Percentiles rank a stretch among this genome's conserved stretches.
These are phyloP conservation scores for Metarhizium humberi DNA, from an alignment of 2,329 filamentous ascomycete genomes.

Conservation along the genomic window DNA sequence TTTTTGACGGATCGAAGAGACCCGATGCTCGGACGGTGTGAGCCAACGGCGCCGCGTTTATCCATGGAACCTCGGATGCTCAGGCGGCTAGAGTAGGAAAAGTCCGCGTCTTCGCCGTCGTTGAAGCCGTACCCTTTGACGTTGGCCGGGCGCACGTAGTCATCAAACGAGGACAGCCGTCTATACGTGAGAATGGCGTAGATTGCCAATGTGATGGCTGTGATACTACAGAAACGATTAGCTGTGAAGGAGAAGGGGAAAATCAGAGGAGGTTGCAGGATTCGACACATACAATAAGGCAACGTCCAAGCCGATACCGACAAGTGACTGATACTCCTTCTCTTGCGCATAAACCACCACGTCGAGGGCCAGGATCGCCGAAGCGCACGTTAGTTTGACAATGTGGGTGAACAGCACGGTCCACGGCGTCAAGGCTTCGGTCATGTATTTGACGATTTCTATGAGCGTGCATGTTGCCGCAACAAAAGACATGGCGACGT, in stretches of 20 bases:
- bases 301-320: slow-evolving; percentile 39
- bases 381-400: slow-evolving; percentile 38
- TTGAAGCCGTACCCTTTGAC: slow-evolving; percentile 39
- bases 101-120: slow-evolving; percentile 20
- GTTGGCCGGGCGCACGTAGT: slow-evolving; percentile 40
- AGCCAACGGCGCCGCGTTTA: slow-evolving; percentile 16
- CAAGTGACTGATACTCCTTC: slow-evolving; percentile 36
- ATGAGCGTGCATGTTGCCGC: slow-evolving; percentile 36
- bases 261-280: not conserved
- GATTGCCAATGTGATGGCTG: slow-evolving; percentile 31
- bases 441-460: slow-evolving; percentile 36
- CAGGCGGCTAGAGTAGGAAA: slow-evolving; percentile 13
- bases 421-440: slow-evolving; percentile 44
- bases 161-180: slow-evolving; percentile 37
- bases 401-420: slow-evolving; percentile 42
- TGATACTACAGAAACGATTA: slow-evolving; percentile 23
- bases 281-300: slow-evolving; percentile 34
- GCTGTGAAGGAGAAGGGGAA: not conserved
- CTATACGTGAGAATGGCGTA: slow-evolving; percentile 40
- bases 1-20: slow-evolving; percentile 8
- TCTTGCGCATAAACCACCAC: slow-evolving; percentile 38
- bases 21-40: slow-evolving; percentile 20
- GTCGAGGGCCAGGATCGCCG: slow-evolving; percentile 40
- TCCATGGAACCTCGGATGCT: slow-evolving; percentile 16
- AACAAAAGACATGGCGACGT: slow-evolving; percentile 38